These are phyloP conservation scores for Microascus cirrosus DNA, from an alignment of 2,329 filamentous ascomycete species.

Conservation along the genomic window DNA sequence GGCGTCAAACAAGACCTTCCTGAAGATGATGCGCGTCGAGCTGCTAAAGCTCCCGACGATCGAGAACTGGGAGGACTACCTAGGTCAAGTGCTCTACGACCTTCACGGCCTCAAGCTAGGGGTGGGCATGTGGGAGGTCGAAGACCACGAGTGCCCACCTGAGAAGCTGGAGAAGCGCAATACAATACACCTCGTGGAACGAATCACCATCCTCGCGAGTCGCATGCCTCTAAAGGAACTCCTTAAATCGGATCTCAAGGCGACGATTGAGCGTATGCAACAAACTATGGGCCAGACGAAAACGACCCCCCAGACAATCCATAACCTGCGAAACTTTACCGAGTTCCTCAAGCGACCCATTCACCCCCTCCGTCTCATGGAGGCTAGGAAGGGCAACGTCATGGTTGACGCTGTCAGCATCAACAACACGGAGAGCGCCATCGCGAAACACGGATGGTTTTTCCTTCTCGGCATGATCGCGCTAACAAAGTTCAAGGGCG, in stretches of 20 bases:
- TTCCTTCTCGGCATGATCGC: constrained; percentile 83
- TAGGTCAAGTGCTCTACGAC: constrained; percentile 76
- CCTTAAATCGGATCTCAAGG: constrained; percentile 81
- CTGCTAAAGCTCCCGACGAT: constrained; percentile 65
- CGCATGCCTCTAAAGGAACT: constrained; percentile 85
- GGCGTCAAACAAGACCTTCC: constrained; percentile 72
- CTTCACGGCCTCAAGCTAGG: constrained; percentile 72
- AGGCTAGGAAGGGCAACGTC: constrained; percentile 68
- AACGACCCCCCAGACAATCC: constrained; percentile 66
- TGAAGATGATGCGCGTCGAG: constrained; percentile 82
- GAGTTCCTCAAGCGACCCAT: constrained; percentile 75
- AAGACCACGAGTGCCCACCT: constrained; percentile 69
- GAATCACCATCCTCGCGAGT: constrained; percentile 69
- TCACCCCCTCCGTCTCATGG: constrained; percentile 68
- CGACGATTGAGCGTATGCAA: constrained; percentile 87
- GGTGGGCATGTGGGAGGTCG: constrained; percentile 51
- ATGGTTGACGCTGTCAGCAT: constrained; percentile 62
- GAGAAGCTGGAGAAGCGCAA: constrained; percentile 73
- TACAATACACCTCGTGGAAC: constrained; percentile 72
- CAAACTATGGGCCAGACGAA: constrained; percentile 72
- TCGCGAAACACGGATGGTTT: constrained; percentile 82
- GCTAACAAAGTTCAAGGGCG: constrained; percentile 68
- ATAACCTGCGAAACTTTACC: constrained; percentile 76
- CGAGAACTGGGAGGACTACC: constrained; percentile 75
- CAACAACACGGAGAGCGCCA: constrained; percentile 53